A percentile compares a stretch with the other conserved stretches of the same genome.
Evolutionary conservation across 2,329 filamentous ascomycete genomes (phyloP).

Genomic region (Didymella arachidicola): DNA sequence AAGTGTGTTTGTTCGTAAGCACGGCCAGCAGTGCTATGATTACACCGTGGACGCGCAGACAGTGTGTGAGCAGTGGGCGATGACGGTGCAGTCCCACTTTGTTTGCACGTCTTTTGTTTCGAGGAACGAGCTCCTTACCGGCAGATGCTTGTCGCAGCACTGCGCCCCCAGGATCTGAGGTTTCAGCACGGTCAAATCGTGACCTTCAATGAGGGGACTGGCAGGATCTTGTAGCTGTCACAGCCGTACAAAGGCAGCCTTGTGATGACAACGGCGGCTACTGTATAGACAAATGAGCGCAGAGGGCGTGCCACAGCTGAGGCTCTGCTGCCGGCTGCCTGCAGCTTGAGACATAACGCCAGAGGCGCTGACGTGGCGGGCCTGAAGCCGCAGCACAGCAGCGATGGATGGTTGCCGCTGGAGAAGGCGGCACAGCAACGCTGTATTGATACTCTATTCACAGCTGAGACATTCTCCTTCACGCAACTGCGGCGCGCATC

Average conservation of each 20-base stretch:
- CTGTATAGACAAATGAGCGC: background rate
- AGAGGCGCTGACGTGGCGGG: background rate
- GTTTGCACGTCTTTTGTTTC: slow-evolving; percentile 32
- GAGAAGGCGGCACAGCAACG: background rate
- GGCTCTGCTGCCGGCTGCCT: slow-evolving; percentile 14
- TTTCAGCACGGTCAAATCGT: slow-evolving; percentile 4
- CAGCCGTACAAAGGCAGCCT: slow-evolving; percentile 6
- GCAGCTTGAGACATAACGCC: slow-evolving; percentile 14
- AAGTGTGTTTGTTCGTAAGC: background rate
- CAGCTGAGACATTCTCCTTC: background rate
- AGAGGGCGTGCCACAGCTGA: background rate
- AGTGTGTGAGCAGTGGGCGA: slow-evolving; percentile 3
- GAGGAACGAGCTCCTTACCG: slow-evolving; percentile 10
- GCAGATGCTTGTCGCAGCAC: slow-evolving; percentile 14
- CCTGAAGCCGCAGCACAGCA: background rate
- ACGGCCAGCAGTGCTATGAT: slow-evolving; percentile 8
- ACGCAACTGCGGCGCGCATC: slow-evolving; percentile 10
- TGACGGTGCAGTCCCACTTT: slow-evolving; percentile 19
- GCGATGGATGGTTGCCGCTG: background rate
- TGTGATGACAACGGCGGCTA: slow-evolving; percentile 7
- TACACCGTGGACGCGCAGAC: slow-evolving; percentile 8
- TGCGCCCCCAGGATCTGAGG: slow-evolving; percentile 11
- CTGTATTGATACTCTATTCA: background rate
- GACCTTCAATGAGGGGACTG: background rate
- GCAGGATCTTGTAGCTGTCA: background rate